Conservation (phyloP, 1,284 basidiomycete genomes). For the Tilletia setariae region DNA sequence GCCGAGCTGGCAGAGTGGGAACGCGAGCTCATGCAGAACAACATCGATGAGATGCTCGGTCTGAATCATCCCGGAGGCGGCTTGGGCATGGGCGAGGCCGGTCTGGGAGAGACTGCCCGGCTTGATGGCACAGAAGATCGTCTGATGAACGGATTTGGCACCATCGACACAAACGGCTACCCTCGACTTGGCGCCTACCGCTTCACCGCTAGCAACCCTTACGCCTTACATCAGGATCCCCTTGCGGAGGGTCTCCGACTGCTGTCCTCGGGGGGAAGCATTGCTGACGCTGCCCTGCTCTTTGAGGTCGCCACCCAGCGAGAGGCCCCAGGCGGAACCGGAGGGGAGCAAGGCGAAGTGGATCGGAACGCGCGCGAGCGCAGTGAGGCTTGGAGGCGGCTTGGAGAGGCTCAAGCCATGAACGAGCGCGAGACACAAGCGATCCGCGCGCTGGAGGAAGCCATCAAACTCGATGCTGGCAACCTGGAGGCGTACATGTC, state of each 20-base stretch:
- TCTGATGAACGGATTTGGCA: constrained; percentile 41
- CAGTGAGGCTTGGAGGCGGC: constrained; percentile 85
- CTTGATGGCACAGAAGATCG: constrained; percentile 46
- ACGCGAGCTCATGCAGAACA: constrained; percentile 58
- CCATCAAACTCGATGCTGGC: constrained; percentile 67
- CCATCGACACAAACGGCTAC: constrained; percentile 45
- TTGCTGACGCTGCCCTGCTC: constrained; percentile 77
- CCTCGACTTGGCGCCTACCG: constrained; percentile 47
- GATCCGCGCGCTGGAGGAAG: constrained; percentile 60
- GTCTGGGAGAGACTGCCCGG: constrained; percentile 40
- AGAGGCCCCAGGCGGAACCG: constrained; percentile 31
- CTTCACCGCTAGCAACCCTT: constrained; percentile 62
- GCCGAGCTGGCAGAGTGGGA: constrained; percentile 66
- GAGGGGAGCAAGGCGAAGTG: constrained; percentile 64
- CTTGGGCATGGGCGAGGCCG: constrained; percentile 38
- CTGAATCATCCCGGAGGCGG: constrained; percentile 49
- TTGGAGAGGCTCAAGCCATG: constrained; percentile 92
- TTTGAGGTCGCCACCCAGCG: constrained; percentile 72
- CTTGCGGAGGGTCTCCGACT: constrained; percentile 62
- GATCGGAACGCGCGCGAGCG: constrained; percentile 45
- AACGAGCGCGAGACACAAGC: constrained; percentile 71
- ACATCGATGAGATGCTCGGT: constrained; percentile 62
- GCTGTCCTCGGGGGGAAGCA: constrained; percentile 71
- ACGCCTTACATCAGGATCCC: constrained; percentile 61
- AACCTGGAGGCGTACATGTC: constrained; percentile 60